Evolutionary conservation across 176 grass and related monocot genomes (phyloP).

Genomic region (Aegilops longissima): DNA sequence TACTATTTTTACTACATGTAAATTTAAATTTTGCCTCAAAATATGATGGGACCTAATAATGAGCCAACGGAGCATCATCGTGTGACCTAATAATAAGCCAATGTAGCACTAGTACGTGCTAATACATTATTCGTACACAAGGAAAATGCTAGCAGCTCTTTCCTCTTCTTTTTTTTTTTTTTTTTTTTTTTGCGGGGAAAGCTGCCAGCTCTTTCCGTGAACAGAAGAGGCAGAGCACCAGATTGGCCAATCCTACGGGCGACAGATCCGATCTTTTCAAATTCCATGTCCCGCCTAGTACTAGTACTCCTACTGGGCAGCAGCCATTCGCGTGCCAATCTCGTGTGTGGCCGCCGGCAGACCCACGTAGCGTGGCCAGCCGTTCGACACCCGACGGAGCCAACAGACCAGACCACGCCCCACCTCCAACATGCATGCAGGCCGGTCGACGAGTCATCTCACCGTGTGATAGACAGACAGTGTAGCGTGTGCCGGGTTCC

Average conservation of each 20-base stretch:
- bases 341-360: background rate
- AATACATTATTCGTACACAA: no score
- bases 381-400: background rate
- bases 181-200: no score
- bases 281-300: background rate
- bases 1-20: no score
- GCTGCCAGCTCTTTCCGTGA: background rate
- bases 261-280: background rate
- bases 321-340: no score
- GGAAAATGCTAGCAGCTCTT: background rate
- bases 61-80: no score
- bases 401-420: background rate
- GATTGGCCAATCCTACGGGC: background rate
- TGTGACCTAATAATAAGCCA: no score
- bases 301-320: background rate
- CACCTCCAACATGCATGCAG: no score
- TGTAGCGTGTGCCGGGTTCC: background rate
- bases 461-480: background rate
- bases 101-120: no score
- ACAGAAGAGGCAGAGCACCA: background rate
- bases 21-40: no score
- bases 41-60: no score
- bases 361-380: no score
- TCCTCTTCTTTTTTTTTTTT: no score
- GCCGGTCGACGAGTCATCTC: background rate